Evolutionary conservation across 177 flowering plant genomes (phyloP), one percentile per base, ranked within the genome.

Genomic region (Vitis hybrid): DNA sequence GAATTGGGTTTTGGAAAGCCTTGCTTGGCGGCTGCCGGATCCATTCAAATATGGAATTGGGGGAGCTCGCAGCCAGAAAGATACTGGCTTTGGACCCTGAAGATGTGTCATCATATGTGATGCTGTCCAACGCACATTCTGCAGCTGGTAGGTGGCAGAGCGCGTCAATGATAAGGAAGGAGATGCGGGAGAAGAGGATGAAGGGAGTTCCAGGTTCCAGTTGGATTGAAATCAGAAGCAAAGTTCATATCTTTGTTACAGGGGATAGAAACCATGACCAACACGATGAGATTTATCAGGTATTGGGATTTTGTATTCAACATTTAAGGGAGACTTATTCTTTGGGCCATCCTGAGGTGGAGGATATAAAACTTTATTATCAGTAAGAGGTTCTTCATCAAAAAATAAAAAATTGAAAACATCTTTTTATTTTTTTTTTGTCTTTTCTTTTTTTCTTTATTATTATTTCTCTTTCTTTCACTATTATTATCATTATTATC

Each of bases 1-100:
- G 97, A 55, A 77, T 93, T 67, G 96, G 93, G 74, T 88, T 91
- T 72, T 93, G 97, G 98, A 91, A 91, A 76, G 89, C 97, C 40
- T 67, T 91, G 73, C 93, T 93, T 45, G 89, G 92, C 23, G 97
- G 97, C 30, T 87, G 93, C 68, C 93, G 82, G 71, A 86, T 82
- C 4, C 93, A 89, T 63, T 80, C 85, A n/a, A 88, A 89, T 61
- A 60, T 66, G 58, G 87, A 85, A 50, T 60, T 91, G 75, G 91
- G 86, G 13, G 84, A 86, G 52, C 65, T 81, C 64, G 98, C 90
- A 15, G 85, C 89, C 9, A 7, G 54, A 40, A 79, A 75, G 60
- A 84, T 90, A 40, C 69, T 77, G 57, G 83, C 68, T n/a, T 67
- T 92, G 73, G 91, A 85, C 77, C 93, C 94, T 15, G 80, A 72